These are phyloP conservation scores for Ammopiptanthus mongolicus DNA, from an alignment of 306 rosid genomes.

Conservation along the genomic window DNA sequence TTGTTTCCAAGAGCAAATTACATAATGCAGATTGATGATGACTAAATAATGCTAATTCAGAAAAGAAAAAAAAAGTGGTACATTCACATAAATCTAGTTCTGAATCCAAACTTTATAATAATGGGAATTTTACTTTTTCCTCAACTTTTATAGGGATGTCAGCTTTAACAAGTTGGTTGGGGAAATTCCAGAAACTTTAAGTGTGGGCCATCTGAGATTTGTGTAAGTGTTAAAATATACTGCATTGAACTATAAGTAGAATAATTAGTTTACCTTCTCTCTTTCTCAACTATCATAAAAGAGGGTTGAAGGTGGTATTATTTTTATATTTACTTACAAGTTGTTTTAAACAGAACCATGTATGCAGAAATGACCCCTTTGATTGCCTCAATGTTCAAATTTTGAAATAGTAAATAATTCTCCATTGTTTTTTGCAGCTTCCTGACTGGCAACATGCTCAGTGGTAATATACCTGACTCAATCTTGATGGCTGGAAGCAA, in stretches of 20 bases:
- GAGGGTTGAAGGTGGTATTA: neutral
- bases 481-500: constrained; percentile 61
- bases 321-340: neutral
- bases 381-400: constrained; percentile 15
- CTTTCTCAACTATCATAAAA: constrained; percentile 7
- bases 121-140: constrained; percentile 10
- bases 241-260: neutral
- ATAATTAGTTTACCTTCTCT: neutral
- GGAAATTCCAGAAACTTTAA: constrained; percentile 46
- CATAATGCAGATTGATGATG: neutral
- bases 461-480: constrained; percentile 62
- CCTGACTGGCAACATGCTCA: constrained; percentile 64
- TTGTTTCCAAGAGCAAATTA: neutral
- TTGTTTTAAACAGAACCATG: constrained; percentile 10
- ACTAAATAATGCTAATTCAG: neutral
- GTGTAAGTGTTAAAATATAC: constrained; percentile 49
- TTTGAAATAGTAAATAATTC: constrained; percentile 5
- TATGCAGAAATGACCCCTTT: neutral
- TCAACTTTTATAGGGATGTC: constrained; percentile 57
- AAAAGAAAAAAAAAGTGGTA: neutral
- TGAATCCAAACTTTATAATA: neutral
- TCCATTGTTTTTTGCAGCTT: constrained; percentile 44
- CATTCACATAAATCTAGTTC: neutral
- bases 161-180: constrained; percentile 83
- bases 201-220: constrained; percentile 36